Conservation (phyloP, 805 yeast genomes). For the Saccharomycopsis sp. region DNA sequence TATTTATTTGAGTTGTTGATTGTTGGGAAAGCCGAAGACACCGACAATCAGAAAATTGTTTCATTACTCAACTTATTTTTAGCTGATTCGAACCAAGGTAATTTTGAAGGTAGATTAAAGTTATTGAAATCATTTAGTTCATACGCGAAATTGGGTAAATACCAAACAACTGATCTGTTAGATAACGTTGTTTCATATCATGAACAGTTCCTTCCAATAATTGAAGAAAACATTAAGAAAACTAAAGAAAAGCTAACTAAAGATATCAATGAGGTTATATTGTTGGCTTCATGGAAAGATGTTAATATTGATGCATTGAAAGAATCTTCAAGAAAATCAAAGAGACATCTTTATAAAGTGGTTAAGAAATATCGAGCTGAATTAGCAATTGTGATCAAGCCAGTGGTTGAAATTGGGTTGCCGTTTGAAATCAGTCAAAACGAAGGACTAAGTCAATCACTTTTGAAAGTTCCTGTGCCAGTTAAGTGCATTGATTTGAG, state of each 20-base stretch:
- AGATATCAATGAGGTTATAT: conserved; percentile 74
- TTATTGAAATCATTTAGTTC: conserved; percentile 57
- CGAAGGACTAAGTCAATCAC: background rate
- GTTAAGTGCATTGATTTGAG: background rate
- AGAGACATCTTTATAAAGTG: conserved; percentile 72
- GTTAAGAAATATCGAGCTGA: conserved; percentile 73
- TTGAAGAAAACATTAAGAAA: conserved; percentile 39
- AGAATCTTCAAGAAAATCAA: conserved; percentile 89
- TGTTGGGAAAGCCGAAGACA: conserved; percentile 37
- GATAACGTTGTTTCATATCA: conserved; percentile 57
- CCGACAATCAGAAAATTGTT: conserved; percentile 30
- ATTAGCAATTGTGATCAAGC: conserved; percentile 43
- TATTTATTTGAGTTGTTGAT: conserved; percentile 78
- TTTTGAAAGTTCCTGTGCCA: too few species aligned
- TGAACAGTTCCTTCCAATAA: conserved; percentile 49
- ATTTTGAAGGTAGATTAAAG: conserved; percentile 50
- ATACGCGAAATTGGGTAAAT: conserved; percentile 40
- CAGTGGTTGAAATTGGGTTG: conserved; percentile 58
- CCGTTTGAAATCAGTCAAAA: conserved; percentile 22
- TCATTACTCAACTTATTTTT: conserved; percentile 68
- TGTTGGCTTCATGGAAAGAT: conserved; percentile 95
- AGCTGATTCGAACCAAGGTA: conserved; percentile 73
- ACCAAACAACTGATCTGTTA: conserved; percentile 29
- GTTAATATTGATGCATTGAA: conserved; percentile 88
- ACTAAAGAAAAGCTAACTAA: conserved; percentile 59